Base-by-base conservation (phyloP, 768 basidiomycete species). In the Crassisporium funariophilum region DNA sequence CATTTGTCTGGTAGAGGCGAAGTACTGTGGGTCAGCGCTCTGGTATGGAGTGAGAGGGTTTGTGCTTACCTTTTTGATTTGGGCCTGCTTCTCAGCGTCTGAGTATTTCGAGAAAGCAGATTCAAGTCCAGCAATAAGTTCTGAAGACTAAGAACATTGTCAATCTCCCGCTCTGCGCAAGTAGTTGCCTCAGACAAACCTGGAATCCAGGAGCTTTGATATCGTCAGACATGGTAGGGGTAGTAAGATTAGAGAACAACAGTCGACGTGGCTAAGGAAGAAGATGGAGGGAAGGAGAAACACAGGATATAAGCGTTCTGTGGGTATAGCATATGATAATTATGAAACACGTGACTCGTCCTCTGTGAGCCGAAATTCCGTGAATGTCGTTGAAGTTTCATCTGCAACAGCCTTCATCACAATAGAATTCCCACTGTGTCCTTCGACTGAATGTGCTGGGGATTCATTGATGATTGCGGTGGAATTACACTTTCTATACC, bases 161-260 rank as follows among this genome's bases (percentile, higher is more conserved):
- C n/a, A 21, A 20, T 4, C 12, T 2, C 19, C 25, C 2, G 10
- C 39, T 22, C 19, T 16, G 20, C 35, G 23, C 11, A 35, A 34
- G 3, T 15, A 41, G 31, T 12, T 16, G 15, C 4, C 9, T 33
- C 34, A 29, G 12, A 50, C 57, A 29, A 44, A 81, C 88, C 76
- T 87, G 79, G 79, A 88, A 90, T n/a, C 86, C 87, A 35, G 76
- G 70, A 17, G 76, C 79, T 70, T 84, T 86, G 70, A 90, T 71
- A 64, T 84, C 78, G 58, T 73, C 73, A 24, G 85, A 83, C 86
- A 88, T 88, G 64, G 40, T n/a, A n/a, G n/a, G n/a, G n/a, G n/a
- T n/a, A n/a, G n/a, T n/a, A n/a, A n/a, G n/a, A n/a, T n/a, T n/a
- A n/a, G n/a, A n/a, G n/a, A n/a, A n/a, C n/a, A n/a, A n/a, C n/a